Evolutionary conservation across 306 rosid species (phyloP).

Genomic region (Lagenaria siceraria): DNA sequence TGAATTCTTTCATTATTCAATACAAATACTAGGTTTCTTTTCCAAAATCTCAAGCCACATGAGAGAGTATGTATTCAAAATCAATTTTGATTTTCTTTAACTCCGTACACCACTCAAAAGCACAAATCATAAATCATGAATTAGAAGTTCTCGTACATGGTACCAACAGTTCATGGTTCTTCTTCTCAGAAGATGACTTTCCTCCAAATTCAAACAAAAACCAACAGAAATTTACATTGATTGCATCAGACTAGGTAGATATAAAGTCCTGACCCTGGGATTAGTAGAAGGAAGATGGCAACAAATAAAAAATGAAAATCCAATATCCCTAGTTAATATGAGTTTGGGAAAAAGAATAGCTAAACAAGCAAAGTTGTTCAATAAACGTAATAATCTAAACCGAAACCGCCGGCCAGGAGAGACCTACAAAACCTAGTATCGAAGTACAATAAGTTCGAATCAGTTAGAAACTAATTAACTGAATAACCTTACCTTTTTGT

Average conservation of each 20-base stretch:
- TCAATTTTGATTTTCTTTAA: neutral
- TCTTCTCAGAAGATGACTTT: neutral
- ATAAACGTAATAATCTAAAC: neutral
- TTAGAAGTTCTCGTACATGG: neutral
- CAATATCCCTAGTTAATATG: neutral
- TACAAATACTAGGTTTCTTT: neutral
- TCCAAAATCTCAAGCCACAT: neutral
- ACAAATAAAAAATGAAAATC: neutral
- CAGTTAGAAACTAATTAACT: neutral
- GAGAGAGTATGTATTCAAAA: neutral
- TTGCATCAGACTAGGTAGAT: neutral
- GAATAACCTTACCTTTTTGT: slow-evolving; percentile 57
- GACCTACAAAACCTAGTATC: neutral
- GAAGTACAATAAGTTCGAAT: neutral
- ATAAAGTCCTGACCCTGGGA: neutral
- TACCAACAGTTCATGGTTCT: neutral
- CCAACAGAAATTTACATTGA: neutral
- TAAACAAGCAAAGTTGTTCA: neutral
- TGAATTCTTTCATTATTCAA: neutral
- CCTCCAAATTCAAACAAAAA: neutral
- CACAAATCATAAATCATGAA: neutral
- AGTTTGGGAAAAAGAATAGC: neutral
- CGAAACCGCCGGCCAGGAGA: neutral
- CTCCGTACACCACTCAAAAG: neutral
- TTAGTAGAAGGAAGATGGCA: neutral